Base-by-base conservation (phyloP, 805 yeast genomes). In the Starmerella stigmatis region DNA sequence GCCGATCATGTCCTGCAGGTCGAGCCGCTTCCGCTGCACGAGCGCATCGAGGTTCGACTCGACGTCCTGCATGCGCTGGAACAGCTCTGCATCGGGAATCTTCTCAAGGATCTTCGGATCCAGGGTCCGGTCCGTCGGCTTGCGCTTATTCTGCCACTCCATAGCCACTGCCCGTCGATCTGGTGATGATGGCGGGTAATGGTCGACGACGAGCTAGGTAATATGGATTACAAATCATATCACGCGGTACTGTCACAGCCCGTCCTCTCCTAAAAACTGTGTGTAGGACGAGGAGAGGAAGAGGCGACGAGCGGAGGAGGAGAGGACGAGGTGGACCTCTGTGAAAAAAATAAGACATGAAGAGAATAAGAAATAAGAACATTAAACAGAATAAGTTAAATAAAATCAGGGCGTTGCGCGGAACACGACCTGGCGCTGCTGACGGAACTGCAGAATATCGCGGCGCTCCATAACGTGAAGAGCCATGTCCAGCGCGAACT, bases 361-460 rank as follows among this genome's bases (percentile, higher is more conserved):
- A 31, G 32, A 20, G 25, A 7, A 26, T 3, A 16, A 32, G 13
- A 5, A 23, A 12, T 23, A 16, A 16, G 16, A 11, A 17, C 5
- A 25, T 48, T 53, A 78, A 35, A 37, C 37, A 38, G 12, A 32
- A 3, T 20, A 35, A 16, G 6, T 31, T 7, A 31, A 6, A 17
- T 31, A 11, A 25, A 26, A 4, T 47, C 53, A 78, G 33, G 80
- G 81, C 43, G 88, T 85, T 40, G 78, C 70, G 56, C 96, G 75
- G 62, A 81, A 78, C 26, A 88, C 73, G 53, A 79, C 80, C 53
- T 82, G 81, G 44, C 94, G 74, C 64, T 88, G 96, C 61, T 83
- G 85, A 58, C 96, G 73, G 63, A 86, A 76, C 55, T 84, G 84
- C 35, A 89, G 78, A n/a, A 81, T 79, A 49, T 86, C 96, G 52